Base-by-base conservation (phyloP, 306 rosid genomes). In the Luffa aegyptiaca region DNA sequence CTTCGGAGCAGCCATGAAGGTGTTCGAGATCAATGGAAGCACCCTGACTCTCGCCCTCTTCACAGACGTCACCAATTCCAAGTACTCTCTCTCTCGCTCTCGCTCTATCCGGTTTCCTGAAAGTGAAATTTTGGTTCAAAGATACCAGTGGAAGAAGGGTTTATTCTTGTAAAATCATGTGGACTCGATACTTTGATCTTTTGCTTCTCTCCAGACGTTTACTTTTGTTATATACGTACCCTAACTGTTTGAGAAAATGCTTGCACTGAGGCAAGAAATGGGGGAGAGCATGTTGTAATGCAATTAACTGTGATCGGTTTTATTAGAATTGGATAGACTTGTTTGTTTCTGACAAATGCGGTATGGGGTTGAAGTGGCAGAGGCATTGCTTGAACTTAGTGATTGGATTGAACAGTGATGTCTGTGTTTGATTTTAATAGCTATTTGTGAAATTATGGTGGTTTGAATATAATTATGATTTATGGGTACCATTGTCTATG, bases 51-150 rank as follows among this genome's bases (percentile, higher is more conserved):
- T 94, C 69, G 84, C 97, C 6, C 95, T 94, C 66, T 92, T 84
- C 88, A 68, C 82, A 55, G 89, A 91, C 3, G 97, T 94, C 74
- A 84, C 95, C 81, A 91, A 92, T 88, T 89, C 97, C 9, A 90
- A 84, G 98, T 94, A 82, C 74, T 44, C 84, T 88, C 64, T 75
- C 42, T 55, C 74, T 51, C 80, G 66, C 75, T 48, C 58, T 58
- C 56, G 11, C 26, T 76, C 44, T 42, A 80, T 72, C 13, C 56
- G 11, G 39, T 35, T 49, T 73, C 12, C 56, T 75, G 59, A 51
- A 13, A 26, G 3, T 72, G 44, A 14, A 26, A 44, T 9, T 48
- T 31, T 73, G 45, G 46, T 52, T 10, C n/a, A 48, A 26, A 14
- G 76, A 44, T 5, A 71, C 56, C 12, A 46, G 55, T 71, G 76